Evolutionary conservation across 1,284 basidiomycete species (phyloP).

Genomic region (Sporisorium scitamineum): DNA sequence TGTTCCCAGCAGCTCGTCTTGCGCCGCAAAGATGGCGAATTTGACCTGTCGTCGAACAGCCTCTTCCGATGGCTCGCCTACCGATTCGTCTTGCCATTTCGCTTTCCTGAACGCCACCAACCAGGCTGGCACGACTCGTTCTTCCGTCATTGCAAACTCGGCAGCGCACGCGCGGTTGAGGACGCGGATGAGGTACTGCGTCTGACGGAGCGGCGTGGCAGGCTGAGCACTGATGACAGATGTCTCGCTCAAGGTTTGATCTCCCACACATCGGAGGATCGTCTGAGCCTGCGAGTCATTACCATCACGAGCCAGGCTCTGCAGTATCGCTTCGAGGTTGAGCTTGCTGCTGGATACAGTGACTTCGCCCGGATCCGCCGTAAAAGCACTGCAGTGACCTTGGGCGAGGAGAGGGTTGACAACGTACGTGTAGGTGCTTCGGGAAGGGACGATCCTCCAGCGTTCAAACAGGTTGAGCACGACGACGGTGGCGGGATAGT

Average conservation of each 20-base stretch:
- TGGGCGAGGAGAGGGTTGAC: conserved; percentile 20
- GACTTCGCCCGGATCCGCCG: background rate
- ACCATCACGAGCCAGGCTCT: conserved; percentile 20
- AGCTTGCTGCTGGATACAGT: conserved; percentile 12
- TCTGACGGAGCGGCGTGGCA: conserved; percentile 21
- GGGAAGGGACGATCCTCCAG: conserved; percentile 31
- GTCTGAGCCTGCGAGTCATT: conserved; percentile 10
- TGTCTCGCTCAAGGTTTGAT: background rate
- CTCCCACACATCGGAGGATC: conserved; percentile 1
- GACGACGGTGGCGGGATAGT: conserved; percentile 35
- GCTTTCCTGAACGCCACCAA: background rate
- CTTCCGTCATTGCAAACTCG: conserved; percentile 9
- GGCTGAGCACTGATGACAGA: conserved; percentile 8
- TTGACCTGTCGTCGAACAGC: background rate
- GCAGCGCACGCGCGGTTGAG: conserved; percentile 35
- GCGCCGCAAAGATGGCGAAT: conserved; percentile 3
- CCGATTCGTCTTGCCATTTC: background rate
- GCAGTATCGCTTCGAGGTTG: conserved; percentile 21
- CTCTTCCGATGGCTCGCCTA: background rate
- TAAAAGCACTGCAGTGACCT: conserved; percentile 19
- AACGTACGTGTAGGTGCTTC: conserved; percentile 26
- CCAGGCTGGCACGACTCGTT: conserved; percentile 7
- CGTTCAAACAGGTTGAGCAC: conserved; percentile 40
- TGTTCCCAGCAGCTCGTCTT: conserved; percentile 17
- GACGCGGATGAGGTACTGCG: conserved; percentile 37